Conservation (phyloP, 257 asterid species). For the Euphrasia confusa region DNA sequence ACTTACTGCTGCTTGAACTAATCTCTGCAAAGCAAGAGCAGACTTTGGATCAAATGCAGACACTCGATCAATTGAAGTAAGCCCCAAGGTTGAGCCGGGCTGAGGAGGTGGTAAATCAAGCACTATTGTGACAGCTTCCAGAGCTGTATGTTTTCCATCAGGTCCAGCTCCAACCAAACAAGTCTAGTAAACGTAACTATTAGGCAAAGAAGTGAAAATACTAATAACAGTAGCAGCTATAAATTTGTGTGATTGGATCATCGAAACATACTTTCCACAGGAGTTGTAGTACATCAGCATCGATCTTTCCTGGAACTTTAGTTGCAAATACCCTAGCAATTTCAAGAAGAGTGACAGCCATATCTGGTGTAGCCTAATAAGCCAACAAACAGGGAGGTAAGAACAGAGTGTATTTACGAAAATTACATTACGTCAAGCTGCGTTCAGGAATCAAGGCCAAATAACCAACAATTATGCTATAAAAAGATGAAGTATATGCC, state of each 20-base stretch:
- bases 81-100: constrained; percentile 75
- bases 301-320: constrained; percentile 98
- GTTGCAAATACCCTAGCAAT: constrained; percentile 96
- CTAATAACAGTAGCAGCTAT: constrained; percentile 21
- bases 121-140: constrained; percentile 96
- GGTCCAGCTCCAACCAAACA: constrained; percentile 99
- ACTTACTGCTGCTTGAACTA: constrained; percentile 99
- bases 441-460: constrained; percentile 12
- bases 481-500: not conserved
- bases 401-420: constrained; percentile 14
- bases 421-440: constrained; percentile 3
- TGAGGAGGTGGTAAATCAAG: constrained; percentile 99
- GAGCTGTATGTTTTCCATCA: constrained; percentile 95
- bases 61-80: constrained; percentile 81
- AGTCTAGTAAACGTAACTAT: constrained; percentile 49
- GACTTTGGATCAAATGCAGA: constrained; percentile 98
- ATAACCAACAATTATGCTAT: not conserved
- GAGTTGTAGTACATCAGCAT: constrained; percentile 97
- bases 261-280: constrained; percentile 81
- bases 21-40: constrained; percentile 90
- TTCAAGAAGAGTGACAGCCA: constrained; percentile 99
- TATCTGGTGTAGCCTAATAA: constrained; percentile 93
- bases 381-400: constrained; percentile 26
- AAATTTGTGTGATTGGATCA: constrained; percentile 18
- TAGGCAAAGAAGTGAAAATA: constrained; percentile 24